Evolutionary conservation across 495 filamentous ascomycete genomes (phyloP), one percentile per base, ranked within the genome.

Genomic region (Venustampulla echinocandica): DNA sequence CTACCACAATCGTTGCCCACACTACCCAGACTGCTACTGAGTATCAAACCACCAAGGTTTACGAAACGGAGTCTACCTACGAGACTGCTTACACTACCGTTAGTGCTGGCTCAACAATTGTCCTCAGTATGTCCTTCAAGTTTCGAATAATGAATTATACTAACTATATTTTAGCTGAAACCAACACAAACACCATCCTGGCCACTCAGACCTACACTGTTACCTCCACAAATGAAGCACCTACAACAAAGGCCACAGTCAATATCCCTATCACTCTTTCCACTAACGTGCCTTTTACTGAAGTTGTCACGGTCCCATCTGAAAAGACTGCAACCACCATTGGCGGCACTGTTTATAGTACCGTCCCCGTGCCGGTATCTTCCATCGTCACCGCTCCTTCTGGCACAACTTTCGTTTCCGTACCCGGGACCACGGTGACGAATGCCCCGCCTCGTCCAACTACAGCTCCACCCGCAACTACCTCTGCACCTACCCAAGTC

Each of bases 41-140:
- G 14, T 53, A 57, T 32, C 42, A 38, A n/a, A 52, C 54, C 5
- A 46, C 44, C 10, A 22, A 49, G 14, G 49, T 56, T 0, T 52
- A 52, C 37, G n/a, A 44, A 21, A 45, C 45, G 14, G 52, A 42
- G 3, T 46, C 34, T 14, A 45, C 44, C 19, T 42, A 30, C 19
- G 41, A 42, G 4, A 52, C 50, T 7, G 38, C 32, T 2, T 57
- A 57, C 32, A 53, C 46, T 4, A 57, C 54, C 1, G 46, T 54
- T 14, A 33, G 18, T 10, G 46, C 55, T 3, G 47, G 47, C 14
- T 45, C 46, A 9, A 57, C 54, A 9, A 43, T 57, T 10, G 46
- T 53, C 14, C 27, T 46, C 23, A 30, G 24, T 2, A 32, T 42
- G 2, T n/a, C n/a, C n/a, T n/a, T n/a, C n/a, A n/a, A n/a, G n/a